Evolutionary conservation across 441 rosid species (phyloP).

Genomic region (Biscutella auriculata): DNA sequence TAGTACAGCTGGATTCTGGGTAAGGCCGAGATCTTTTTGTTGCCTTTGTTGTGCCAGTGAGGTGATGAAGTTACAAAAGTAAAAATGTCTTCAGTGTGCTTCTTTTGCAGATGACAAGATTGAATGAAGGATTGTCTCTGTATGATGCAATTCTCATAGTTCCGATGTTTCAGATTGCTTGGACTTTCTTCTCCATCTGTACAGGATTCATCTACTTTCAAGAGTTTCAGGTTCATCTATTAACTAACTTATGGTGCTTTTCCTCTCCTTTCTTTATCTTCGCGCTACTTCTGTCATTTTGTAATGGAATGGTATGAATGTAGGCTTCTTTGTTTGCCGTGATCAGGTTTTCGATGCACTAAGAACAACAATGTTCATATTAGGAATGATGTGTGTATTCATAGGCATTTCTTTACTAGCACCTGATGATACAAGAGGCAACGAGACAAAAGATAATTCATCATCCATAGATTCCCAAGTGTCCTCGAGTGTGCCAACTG

Average conservation of each 20-base stretch:
- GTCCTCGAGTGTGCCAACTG: slow-evolving; percentile 29
- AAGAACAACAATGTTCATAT: slow-evolving; percentile 88
- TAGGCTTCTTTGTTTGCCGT: too few species aligned
- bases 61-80: slow-evolving; percentile 8
- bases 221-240: slow-evolving; percentile 72
- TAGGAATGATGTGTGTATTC: slow-evolving; percentile 79
- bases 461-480: slow-evolving; percentile 27
- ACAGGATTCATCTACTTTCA: slow-evolving; percentile 96
- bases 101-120: slow-evolving; percentile 73
- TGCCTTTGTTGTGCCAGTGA: not conserved
- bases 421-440: slow-evolving; percentile 86
- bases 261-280: slow-evolving; percentile 2
- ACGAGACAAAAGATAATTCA: slow-evolving; percentile 58
- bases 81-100: not conserved
- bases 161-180: slow-evolving; percentile 98
- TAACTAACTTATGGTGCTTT: not conserved
- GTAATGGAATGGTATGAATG: not conserved
- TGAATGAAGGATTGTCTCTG: slow-evolving; percentile 85
- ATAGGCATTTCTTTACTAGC: slow-evolving; percentile 83
- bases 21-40: slow-evolving; percentile 17
- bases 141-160: slow-evolving; percentile 95
- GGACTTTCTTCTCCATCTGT: slow-evolving; percentile 98
- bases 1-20: slow-evolving; percentile 98
- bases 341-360: slow-evolving; percentile 72
- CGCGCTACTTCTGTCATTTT: not conserved